Base-by-base conservation (phyloP, 2,329 filamentous ascomycete genomes). In the Epichloe baconii region DNA sequence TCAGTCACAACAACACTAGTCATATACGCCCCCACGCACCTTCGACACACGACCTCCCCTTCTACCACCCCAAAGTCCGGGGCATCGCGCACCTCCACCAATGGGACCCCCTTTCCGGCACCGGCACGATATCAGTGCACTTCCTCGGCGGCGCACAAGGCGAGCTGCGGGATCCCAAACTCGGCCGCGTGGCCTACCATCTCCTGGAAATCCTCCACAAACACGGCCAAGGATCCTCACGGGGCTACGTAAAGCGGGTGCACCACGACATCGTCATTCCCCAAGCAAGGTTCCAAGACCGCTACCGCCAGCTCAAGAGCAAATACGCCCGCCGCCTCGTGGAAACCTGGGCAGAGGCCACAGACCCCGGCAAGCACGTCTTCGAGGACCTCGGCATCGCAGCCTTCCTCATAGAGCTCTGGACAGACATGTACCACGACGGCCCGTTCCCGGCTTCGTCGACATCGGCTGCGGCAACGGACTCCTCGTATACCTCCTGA, bases 381-480 rank as follows among this genome's bases (percentile, higher is more conserved):
- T 97, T 96, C 66, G 93, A 98, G 64, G 91, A 97, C 63, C 70
- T 98, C 19, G 79, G 82, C 4, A 96, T 98, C 55, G 86, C 91
- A 0, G 86, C 91, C 0, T 98, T 96, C 60, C 71, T 97, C 48
- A 87, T 97, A 26, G 90, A 96, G 70, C 71, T 97, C 2, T 98
- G 93, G 93, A 69, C 72, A 12, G 80, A 85, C 52, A 91, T 95
- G 82, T 97, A 97, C 64, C 62, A 59, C 38, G 42, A 62, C 42
- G 52, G 46, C 0, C 54, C 57, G 0, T 96, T 95, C 59, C 88
- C 0, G 90, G 91, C 0, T 98, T 97, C 61, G 86, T 96, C 19
- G 93, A 98, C 62, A 88, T 98, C 44, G 93, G 91, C 5, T 97
- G 93, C 63, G 93, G 93, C 2, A 98, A 97, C 62, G 93, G 93